Conservation (phyloP, 306 rosid genomes). For the Pachyrhizus erosus region DNA sequence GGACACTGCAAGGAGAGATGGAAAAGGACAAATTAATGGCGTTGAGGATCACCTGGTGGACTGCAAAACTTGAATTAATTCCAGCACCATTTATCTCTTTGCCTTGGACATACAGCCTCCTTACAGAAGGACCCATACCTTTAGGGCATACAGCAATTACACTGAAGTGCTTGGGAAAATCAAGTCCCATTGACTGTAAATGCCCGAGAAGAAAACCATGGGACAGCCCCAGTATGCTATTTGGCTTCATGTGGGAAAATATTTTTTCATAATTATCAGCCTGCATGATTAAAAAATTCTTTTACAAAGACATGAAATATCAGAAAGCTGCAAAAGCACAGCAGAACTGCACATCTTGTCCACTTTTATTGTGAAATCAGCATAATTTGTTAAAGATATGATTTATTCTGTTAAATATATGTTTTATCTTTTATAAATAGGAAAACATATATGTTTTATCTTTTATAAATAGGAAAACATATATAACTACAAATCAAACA, state of each 20-base stretch:
- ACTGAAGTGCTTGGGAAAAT: conserved; percentile 87
- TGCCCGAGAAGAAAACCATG: conserved; percentile 99
- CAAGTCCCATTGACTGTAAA: conserved; percentile 85
- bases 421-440: too few species aligned
- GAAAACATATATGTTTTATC: too few species aligned
- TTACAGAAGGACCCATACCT: conserved; percentile 99
- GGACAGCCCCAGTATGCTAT: conserved; percentile 94
- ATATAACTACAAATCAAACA: too few species aligned
- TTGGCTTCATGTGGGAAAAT: conserved; percentile 91
- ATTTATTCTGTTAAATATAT: too few species aligned
- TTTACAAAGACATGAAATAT: neutral
- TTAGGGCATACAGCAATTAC: conserved; percentile 98
- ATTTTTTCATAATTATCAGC: conserved; percentile 89
- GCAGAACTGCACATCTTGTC: neutral
- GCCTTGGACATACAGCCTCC: conserved; percentile 97
- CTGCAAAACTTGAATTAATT: conserved; percentile 93
- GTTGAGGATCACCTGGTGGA: conserved; percentile 73
- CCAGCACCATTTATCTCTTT: conserved; percentile 98
- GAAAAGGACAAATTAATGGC: neutral
- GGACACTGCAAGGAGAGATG: neutral
- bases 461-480: too few species aligned
- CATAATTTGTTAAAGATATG: too few species aligned
- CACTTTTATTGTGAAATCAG: neutral
- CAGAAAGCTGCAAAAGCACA: neutral
- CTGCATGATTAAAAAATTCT: conserved; percentile 54